Base-by-base conservation (phyloP, 192 early-diverging fungal genomes). In the Dissophora ornata region DNA sequence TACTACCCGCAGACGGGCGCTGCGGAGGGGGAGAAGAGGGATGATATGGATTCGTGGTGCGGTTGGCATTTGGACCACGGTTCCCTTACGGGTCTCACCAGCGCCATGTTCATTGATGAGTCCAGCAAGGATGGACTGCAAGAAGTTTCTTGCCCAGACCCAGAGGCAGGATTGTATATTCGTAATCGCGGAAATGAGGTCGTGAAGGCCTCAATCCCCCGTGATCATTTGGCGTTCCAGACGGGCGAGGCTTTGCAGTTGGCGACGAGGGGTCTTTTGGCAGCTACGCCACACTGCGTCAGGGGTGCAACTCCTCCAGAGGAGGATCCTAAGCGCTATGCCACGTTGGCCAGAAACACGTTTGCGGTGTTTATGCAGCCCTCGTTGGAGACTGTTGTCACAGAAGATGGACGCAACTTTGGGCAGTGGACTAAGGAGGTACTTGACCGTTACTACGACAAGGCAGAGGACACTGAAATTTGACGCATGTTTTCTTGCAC, bases 281-380 rank as follows among this genome's bases (percentile, higher is more conserved):
- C 83, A 0, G 90, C 90, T 4, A 92, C 90, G 3, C 88, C 88
- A 16, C 90, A 92, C 64, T 79, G 89, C 26, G 90, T 92, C 12
- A 79, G 84, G 21, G 88, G 88, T 16, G 85, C 83, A 21, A 68
- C 70, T 49, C 50, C 74, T 22, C 57, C 60, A 11, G 60, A 57
- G 36, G 49, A 63, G 25, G 79, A 67, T 42, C 82, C 61, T 24
- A 51, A 45, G 10, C 55, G 60, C 10, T 79, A 70, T 46, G 58
- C 71, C 0, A 52, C 75, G 36, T 53, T 90, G 42, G 82, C 86
- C 15, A 49, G 90, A 34, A 90, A 89, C 68, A 92, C 90, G 4
- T 87, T 92, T 71, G 90, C 88, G 0, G 87, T 90, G 18, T 92
- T 92, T 61, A 86, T 90, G 82, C 90, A 92, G 73, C 90, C 90